Evolutionary conservation across 2,329 filamentous ascomycete genomes (phyloP).

Genomic region (Diaporthe batatas): DNA sequence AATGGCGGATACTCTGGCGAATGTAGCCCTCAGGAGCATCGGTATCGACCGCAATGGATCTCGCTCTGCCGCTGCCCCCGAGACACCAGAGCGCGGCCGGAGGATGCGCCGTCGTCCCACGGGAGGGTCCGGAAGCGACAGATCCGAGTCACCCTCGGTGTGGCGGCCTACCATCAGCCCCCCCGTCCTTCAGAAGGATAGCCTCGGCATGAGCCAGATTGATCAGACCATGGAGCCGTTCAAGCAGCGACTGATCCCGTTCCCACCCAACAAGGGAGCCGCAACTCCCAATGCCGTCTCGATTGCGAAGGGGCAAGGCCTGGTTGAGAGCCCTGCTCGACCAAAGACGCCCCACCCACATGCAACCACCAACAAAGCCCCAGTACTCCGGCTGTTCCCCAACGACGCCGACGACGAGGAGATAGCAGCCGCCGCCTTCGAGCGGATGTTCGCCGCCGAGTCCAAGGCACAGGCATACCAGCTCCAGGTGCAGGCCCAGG

Average conservation of each 20-base stretch:
- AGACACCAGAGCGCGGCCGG: constrained; percentile 37
- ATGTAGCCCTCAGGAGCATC: constrained; percentile 38
- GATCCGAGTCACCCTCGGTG: constrained; percentile 41
- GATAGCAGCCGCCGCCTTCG: constrained; percentile 39
- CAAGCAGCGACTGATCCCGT: constrained; percentile 39
- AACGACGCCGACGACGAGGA: constrained; percentile 40
- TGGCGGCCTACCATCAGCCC: constrained; percentile 42
- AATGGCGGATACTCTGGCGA: constrained; percentile 33
- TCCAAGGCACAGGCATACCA: constrained; percentile 36
- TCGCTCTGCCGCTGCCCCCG: background rate
- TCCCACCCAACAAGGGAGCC: constrained; percentile 32
- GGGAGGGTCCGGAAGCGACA: constrained; percentile 38
- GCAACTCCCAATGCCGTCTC: constrained; percentile 20
- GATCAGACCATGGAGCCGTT: constrained; percentile 26
- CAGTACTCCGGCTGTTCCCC: constrained; percentile 38
- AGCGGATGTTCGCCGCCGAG: constrained; percentile 40
- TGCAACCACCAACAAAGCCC: background rate
- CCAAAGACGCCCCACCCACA: constrained; percentile 37
- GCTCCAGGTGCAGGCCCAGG: constrained; percentile 22
- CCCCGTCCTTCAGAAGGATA: constrained; percentile 41
- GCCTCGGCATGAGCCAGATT: constrained; percentile 34
- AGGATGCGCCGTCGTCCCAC: constrained; percentile 36
- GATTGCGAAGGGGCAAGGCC: background rate
- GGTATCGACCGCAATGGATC: constrained; percentile 36
- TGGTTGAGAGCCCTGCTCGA: background rate